Conservation (phyloP, 139 green algal genomes). For the Yamagishiella unicocca region DNA sequence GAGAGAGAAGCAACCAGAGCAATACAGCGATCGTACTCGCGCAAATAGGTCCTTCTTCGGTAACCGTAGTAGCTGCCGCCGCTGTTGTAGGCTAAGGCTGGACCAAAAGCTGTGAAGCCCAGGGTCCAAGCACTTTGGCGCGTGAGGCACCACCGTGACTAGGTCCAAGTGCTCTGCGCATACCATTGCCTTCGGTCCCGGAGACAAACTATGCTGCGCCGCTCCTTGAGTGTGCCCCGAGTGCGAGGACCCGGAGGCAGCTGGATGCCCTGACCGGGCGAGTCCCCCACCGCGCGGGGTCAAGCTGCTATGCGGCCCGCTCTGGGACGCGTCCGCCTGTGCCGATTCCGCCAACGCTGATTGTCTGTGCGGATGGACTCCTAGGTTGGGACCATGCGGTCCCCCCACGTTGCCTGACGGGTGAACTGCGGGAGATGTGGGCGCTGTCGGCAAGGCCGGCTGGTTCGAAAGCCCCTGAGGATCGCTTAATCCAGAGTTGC, state of each 20-base stretch:
- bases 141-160: conserved; percentile 1
- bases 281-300: not conserved
- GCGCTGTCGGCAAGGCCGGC: not conserved
- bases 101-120: conserved; percentile 40
- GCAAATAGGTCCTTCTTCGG: conserved; percentile 38
- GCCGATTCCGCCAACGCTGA: not conserved
- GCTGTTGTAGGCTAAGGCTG: conserved; percentile 35
- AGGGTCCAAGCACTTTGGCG: conserved; percentile 23
- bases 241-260: not conserved
- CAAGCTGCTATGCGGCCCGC: not conserved
- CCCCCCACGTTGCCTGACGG: conserved; percentile 25
- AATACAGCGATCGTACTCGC: conserved; percentile 31
- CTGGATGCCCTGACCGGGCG: not conserved
- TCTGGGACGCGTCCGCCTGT: not conserved
- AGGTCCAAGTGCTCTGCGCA: conserved; percentile 34
- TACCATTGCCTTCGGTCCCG: not conserved
- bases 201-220: not conserved
- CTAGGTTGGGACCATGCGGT: conserved; percentile 40
- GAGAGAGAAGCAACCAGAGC: conserved; percentile 38
- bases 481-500: not conserved
- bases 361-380: conserved; percentile 24
- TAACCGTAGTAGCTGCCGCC: conserved; percentile 41
- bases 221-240: not conserved
- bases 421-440: not conserved
- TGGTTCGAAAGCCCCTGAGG: not conserved